phyloP scores from a whole-genome alignment of 1,284 basidiomycete species.

The Trametes versicolor region DNA sequence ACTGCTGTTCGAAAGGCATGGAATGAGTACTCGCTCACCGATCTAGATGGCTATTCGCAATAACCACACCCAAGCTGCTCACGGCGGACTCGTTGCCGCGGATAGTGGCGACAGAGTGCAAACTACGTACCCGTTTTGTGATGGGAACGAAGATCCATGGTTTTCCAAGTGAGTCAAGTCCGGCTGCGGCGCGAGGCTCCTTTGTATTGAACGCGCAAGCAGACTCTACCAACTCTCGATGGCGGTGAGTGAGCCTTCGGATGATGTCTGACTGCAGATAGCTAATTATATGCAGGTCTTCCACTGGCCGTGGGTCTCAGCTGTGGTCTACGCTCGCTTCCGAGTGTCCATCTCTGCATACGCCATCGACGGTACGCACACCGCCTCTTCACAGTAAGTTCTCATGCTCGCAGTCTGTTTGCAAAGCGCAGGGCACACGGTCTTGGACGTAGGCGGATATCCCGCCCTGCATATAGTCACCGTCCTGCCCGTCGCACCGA shows the following conservation, averaged over 20 bases:
- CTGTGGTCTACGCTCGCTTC: constrained; percentile 22
- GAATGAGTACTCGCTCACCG: neutral
- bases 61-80: neutral
- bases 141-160: constrained; percentile 28
- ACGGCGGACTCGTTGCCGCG: constrained; percentile 1
- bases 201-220: neutral
- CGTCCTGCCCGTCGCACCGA: too few relatives aligned
- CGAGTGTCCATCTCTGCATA: constrained; percentile 26
- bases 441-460: too few relatives aligned
- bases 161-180: constrained; percentile 11
- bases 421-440: too few relatives aligned
- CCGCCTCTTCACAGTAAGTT: too few relatives aligned
- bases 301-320: constrained; percentile 25
- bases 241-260: constrained; percentile 3
- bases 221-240: constrained; percentile 24
- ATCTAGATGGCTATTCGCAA: neutral
- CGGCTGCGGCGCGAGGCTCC: neutral
- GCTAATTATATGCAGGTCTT: constrained; percentile 19
- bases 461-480: too few relatives aligned
- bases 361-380: constrained; percentile 18
- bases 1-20: neutral
- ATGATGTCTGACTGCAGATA: too few relatives aligned
- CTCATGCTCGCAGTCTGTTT: neutral
- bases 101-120: neutral
- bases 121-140: constrained; percentile 22